Conservation (phyloP, 352 stramenopile genomes). For the Phytophthora pseudosyringae region DNA sequence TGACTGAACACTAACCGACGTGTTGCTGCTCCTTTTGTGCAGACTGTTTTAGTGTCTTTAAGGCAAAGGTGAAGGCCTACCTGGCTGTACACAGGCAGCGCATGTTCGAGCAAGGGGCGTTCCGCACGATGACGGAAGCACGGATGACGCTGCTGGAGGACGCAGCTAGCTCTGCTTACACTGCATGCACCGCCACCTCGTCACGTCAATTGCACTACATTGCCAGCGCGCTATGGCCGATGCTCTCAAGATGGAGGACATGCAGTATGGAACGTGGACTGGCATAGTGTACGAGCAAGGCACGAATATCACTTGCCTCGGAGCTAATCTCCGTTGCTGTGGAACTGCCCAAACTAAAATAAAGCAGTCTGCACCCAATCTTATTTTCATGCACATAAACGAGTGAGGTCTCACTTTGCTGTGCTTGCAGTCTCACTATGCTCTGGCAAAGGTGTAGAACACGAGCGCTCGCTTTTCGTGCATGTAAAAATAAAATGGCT, state of each 20-base stretch:
- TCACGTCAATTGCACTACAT: not conserved
- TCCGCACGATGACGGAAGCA: not conserved
- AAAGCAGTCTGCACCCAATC: too few relatives aligned
- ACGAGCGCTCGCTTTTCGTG: too few relatives aligned
- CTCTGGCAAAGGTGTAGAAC: too few relatives aligned
- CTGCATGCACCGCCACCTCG: not conserved
- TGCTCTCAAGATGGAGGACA: not conserved
- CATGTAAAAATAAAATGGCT: too few relatives aligned
- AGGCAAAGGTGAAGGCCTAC: not conserved
- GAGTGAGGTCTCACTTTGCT: too few relatives aligned
- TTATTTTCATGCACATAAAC: too few relatives aligned
- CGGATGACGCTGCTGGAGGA: not conserved
- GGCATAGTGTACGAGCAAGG: not conserved
- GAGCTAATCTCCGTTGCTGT: not conserved
- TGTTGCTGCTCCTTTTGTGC: too few relatives aligned
- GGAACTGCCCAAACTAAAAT: too few relatives aligned
- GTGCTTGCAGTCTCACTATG: too few relatives aligned
- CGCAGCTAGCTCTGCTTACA: not conserved
- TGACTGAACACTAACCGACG: too few relatives aligned
- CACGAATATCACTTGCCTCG: not conserved
- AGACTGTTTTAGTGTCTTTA: too few relatives aligned
- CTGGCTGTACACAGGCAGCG: not conserved
- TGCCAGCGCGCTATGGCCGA: not conserved
- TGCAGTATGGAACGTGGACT: not conserved
- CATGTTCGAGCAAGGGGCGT: not conserved